phyloP scores from a whole-genome alignment of 768 basidiomycete species.

The Pleurotus tuoliensis region DNA sequence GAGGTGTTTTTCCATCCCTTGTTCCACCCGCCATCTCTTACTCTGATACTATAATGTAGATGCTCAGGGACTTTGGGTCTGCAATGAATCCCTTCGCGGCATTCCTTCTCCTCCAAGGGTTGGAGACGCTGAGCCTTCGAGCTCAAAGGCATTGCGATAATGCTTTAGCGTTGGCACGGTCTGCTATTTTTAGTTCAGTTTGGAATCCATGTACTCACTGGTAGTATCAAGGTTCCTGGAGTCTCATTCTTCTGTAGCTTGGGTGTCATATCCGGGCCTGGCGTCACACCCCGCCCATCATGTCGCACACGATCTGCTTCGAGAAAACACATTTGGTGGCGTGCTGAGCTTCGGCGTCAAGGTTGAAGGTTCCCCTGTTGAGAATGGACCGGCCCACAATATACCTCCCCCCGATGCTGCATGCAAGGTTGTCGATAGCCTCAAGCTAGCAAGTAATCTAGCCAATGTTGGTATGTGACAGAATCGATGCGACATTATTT shows the following conservation, averaged over 20 bases:
- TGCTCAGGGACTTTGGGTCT: conserved; percentile 51
- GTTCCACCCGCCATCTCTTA: no score
- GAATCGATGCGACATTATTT: no score
- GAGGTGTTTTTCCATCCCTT: background rate
- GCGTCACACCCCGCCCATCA: conserved; percentile 29
- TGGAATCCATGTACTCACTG: no score
- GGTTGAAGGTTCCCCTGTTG: conserved; percentile 14
- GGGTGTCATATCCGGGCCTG: conserved; percentile 38
- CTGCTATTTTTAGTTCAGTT: conserved; percentile 6
- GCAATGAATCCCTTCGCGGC: conserved; percentile 49
- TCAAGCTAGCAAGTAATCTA: conserved; percentile 68
- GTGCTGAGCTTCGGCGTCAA: conserved; percentile 38
- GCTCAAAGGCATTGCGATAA: conserved; percentile 50
- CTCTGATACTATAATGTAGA: conserved; percentile 18
- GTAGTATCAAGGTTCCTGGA: conserved; percentile 24
- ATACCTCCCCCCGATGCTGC: conserved; percentile 22
- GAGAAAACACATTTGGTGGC: conserved; percentile 28
- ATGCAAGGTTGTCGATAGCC: conserved; percentile 61
- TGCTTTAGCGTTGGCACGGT: conserved; percentile 43
- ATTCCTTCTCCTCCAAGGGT: conserved; percentile 51
- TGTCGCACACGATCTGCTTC: conserved; percentile 24
- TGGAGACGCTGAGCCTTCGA: conserved; percentile 55
- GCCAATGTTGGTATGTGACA: conserved; percentile 62
- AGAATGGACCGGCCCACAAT: no score
- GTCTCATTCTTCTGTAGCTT: conserved; percentile 28